Evolutionary conservation across 1,139 yeast species (phyloP).

Genomic region (Saccharomyces hybrid): DNA sequence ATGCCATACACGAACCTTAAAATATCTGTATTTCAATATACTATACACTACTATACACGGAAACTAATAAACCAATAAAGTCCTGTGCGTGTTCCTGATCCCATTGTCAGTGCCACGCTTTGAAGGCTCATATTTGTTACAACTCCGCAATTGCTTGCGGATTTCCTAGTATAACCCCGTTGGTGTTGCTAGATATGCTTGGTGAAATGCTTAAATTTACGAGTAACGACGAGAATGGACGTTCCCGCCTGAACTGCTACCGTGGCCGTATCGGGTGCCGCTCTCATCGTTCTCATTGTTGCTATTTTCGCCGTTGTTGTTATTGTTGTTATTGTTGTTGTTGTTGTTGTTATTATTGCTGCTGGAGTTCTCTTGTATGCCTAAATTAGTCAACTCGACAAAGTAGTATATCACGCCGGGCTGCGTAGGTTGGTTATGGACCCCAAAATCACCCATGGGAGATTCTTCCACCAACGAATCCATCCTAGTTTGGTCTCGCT

Average conservation of each 20-base stretch:
- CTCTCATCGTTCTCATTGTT: neutral
- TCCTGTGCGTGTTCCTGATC: neutral
- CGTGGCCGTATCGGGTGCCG: neutral
- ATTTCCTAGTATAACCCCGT: neutral
- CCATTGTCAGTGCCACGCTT: neutral
- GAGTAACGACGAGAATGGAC: neutral
- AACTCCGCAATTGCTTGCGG: neutral
- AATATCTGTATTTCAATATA: neutral
- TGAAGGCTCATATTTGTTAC: neutral
- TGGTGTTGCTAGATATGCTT: neutral
- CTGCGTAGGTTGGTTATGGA: slow-evolving; percentile 10
- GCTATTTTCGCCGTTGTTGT: too few species aligned
- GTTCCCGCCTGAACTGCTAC: neutral
- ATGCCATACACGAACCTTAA: too few species aligned
- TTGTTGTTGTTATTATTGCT: slow-evolving; percentile 1
- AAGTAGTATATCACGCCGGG: slow-evolving; percentile 16
- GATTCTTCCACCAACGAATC: neutral
- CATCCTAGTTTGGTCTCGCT: neutral
- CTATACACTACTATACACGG: neutral
- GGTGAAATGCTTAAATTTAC: neutral
- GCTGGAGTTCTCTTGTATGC: neutral
- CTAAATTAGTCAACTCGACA: slow-evolving; percentile 9
- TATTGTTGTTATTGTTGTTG: too few species aligned
- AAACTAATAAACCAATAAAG: neutral
- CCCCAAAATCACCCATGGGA: slow-evolving; percentile 11